Percentiles rank a stretch among this genome's conserved stretches.
phyloP scores from a whole-genome alignment of 2,329 filamentous ascomycete species.

The Ophiobolus disseminans region DNA sequence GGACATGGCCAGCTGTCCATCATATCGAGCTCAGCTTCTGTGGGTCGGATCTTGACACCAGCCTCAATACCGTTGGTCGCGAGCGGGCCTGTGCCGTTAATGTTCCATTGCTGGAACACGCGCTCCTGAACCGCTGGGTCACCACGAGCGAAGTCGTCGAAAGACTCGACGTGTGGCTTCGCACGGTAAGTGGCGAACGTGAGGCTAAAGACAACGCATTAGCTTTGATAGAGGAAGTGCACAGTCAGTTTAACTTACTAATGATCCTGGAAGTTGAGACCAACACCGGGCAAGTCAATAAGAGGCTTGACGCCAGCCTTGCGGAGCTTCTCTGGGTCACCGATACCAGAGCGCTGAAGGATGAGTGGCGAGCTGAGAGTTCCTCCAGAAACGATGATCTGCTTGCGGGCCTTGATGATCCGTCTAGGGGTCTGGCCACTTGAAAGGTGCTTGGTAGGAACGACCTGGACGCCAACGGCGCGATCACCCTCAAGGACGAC shows the following conservation, averaged over 20 bases:
- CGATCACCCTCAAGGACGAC: slow-evolving; percentile 75
- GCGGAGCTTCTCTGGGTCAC: slow-evolving; percentile 74
- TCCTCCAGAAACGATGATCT: slow-evolving; percentile 75
- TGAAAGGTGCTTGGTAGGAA: slow-evolving; percentile 73
- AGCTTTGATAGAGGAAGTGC: no score
- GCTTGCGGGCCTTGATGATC: slow-evolving; percentile 73
- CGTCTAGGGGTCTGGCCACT: slow-evolving; percentile 60
- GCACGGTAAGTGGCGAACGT: slow-evolving; percentile 75
- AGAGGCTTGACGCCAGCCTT: slow-evolving; percentile 72
- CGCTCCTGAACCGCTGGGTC: slow-evolving; percentile 75
- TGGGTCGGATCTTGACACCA: slow-evolving; percentile 79
- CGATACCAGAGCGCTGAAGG: slow-evolving; percentile 77
- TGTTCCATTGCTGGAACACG: slow-evolving; percentile 78
- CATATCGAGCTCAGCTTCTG: slow-evolving; percentile 68
- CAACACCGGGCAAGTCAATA: slow-evolving; percentile 75
- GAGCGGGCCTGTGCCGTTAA: slow-evolving; percentile 78
- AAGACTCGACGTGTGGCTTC: slow-evolving; percentile 77
- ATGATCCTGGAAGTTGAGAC: slow-evolving; percentile 79
- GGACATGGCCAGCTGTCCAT: slow-evolving; percentile 77
- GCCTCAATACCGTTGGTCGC: slow-evolving; percentile 82
- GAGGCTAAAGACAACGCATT: slow-evolving; percentile 45
- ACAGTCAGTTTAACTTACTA: slow-evolving; percentile 49
- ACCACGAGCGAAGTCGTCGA: slow-evolving; percentile 80
- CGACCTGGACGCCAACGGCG: slow-evolving; percentile 74
- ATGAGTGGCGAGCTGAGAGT: slow-evolving; percentile 77